These are phyloP conservation scores for Durotheca rogersii DNA, from an alignment of 495 filamentous ascomycete species.

Conservation along the genomic window DNA sequence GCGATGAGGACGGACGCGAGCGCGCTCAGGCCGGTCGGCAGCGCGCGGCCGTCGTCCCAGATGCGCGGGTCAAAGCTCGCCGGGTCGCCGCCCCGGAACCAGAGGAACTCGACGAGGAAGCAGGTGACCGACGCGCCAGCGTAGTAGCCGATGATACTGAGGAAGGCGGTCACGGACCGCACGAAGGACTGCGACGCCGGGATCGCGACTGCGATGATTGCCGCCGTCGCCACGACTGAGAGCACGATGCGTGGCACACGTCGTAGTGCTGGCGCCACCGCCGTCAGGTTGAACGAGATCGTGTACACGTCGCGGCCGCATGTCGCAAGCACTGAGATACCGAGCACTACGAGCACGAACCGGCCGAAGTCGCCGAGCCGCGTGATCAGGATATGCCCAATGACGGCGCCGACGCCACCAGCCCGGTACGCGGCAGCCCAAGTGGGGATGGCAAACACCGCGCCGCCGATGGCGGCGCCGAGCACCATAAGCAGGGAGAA, in stretches of 20 bases:
- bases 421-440: conserved; percentile 41
- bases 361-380: conserved; percentile 48
- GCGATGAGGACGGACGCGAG: conserved; percentile 33
- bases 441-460: conserved; percentile 27
- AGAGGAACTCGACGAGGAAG: conserved; percentile 43
- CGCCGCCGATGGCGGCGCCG: conserved; percentile 47
- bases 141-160: conserved; percentile 49
- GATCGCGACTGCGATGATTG: conserved; percentile 46
- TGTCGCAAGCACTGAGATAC: conserved; percentile 46
- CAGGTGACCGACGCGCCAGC: conserved; percentile 45
- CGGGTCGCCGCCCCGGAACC: conserved; percentile 35
- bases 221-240: conserved; percentile 42
- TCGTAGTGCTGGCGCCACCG: conserved; percentile 41
- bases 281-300: conserved; percentile 47
- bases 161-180: conserved; percentile 43
- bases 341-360: conserved; percentile 49
- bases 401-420: conserved; percentile 44
- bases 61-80: conserved; percentile 38
- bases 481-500: conserved; percentile 48
- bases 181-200: conserved; percentile 46
- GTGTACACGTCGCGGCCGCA: conserved; percentile 37
- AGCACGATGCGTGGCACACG: conserved; percentile 44
- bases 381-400: conserved; percentile 44
- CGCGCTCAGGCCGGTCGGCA: conserved; percentile 45
- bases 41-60: conserved; percentile 41